These are phyloP conservation scores for Umbelopsis isabellina DNA, from an alignment of 192 early-diverging fungal genomes.

Conservation along the genomic window DNA sequence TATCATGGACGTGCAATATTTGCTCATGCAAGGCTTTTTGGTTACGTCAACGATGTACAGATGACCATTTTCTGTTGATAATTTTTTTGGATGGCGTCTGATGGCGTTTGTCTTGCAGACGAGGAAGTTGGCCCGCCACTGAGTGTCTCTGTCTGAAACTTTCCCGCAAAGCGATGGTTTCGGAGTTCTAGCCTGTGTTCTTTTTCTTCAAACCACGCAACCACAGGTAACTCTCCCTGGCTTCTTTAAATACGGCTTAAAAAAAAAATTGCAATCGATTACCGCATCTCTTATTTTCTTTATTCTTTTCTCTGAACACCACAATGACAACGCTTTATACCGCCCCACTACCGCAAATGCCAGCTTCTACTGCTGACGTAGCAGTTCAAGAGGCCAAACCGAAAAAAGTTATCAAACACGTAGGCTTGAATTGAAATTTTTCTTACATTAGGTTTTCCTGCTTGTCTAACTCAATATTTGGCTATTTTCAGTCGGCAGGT, in stretches of 20 bases:
- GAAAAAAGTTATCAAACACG: conserved; percentile 2
- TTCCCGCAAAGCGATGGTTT: too few species aligned
- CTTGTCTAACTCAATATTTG: neutral
- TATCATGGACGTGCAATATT: too few species aligned
- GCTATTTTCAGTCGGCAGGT: conserved; percentile 24
- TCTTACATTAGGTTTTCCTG: too few species aligned
- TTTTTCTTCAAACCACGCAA: neutral
- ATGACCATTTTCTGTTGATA: too few species aligned
- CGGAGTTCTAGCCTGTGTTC: too few species aligned
- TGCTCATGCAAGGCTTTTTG: too few species aligned
- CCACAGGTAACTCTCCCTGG: neutral
- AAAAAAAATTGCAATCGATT: neutral
- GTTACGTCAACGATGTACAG: too few species aligned
- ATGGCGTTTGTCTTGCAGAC: too few species aligned
- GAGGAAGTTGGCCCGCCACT: too few species aligned
- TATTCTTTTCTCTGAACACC: neutral
- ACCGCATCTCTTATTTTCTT: neutral
- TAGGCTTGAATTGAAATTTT: neutral
- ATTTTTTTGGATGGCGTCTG: too few species aligned
- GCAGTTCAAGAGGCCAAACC: neutral
- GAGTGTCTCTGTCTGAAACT: too few species aligned
- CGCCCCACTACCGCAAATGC: neutral
- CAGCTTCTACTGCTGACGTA: neutral
- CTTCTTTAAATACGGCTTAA: too few species aligned
- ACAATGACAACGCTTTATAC: neutral